Evolutionary conservation across 129 eudicot genomes (phyloP), one percentile per base, ranked within the genome.

Genomic region (Chrysanthemum seticuspe): DNA sequence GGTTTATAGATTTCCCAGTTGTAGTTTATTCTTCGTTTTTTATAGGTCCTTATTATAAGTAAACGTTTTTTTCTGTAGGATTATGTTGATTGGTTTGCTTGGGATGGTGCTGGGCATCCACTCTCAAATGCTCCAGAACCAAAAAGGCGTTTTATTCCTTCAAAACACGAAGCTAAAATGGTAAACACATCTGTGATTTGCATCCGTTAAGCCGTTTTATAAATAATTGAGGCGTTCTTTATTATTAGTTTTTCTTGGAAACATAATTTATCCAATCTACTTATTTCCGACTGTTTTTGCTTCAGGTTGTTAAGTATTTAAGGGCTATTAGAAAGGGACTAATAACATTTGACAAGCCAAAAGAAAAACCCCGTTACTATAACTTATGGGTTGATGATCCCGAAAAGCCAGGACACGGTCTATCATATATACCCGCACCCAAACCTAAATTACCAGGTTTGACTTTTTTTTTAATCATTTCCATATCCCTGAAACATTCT

Each of bases 111-210:
- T 53, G 83, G 82, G 63, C 97, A 95, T 78, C 97, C 99, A 51
- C 78, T 95, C 27, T 91, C 99, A 29, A 84, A 80, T 88, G 99
- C 99, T 16, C 97, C 97, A 59, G 99, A 95, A 82, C 99, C 99
- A 44, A 95, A 95, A 79, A 82, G 99, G 51, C 96, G 99, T 65
- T 95, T 95, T 74, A 85, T 87, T 83, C 97, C 96, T 68, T 95
- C 99, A 49, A 91, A 91, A 78, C 88, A 87, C 88, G 99, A 95
- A 87, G 73, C 77, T 65, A 91, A 88, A 88, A 86, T 65, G 96
- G 98, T 93, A 68, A 51, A 51, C 21, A 55, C 18, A 47, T 8
- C 2, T 72, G 5, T 68, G 14, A 69, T 45, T 57, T 72, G 73
- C 52, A 67, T 34, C 65, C 55, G 10, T 40, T 40, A 16, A n/a